Evolutionary conservation across 2,329 filamentous ascomycete species (phyloP), one percentile per base, ranked within the genome.

Genomic region (Canariomyces notabilis): DNA sequence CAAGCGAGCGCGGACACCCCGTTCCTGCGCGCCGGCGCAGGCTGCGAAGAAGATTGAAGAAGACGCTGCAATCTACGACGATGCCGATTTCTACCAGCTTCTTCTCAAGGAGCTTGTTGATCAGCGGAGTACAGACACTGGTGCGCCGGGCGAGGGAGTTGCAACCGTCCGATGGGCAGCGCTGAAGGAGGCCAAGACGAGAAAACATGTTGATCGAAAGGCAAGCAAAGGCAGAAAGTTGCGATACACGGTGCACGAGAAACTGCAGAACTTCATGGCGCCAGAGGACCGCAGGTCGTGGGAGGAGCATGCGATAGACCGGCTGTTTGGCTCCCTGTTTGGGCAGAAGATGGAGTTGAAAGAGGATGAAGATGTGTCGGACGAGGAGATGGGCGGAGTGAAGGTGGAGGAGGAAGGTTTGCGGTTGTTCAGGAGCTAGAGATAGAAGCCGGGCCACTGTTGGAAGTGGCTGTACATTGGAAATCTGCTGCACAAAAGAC

Each of bases 201-300:
- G 86, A 67, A 86, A 87, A 62, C 79, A 83, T 22, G 87, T 97
- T 4, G 93, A 98, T 64, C 90, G 90, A 16, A 93, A 90, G 64
- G 93, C 93, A 0, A 95, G 88, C 64, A 97, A 97, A 68, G 93
- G 93, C 5, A 76, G 93, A 40, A 96, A 96, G 71, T 79, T 98
- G 76, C 78, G 89, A 32, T 98, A 91, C 67, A 93, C 87, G 14
- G 89, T 96, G 37, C 90, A 97, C 62, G 91, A 97, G 71, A 97
- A 97, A 72, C 67, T 98, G 61, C 88, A 95, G 70, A 96, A 96
- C 66, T 97, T 97, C 62, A 96, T 96, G 89, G 90, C 90, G 9
- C 83, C 89, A 0, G 89, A 96, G 64, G 87, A 95, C 63, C 75
- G 87, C 43, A 76, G 85, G 3, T 68, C 66, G 14, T 98, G 93